phyloP scores from a whole-genome alignment of 176 grass and related monocot species.

The Zoysia pacifica region DNA sequence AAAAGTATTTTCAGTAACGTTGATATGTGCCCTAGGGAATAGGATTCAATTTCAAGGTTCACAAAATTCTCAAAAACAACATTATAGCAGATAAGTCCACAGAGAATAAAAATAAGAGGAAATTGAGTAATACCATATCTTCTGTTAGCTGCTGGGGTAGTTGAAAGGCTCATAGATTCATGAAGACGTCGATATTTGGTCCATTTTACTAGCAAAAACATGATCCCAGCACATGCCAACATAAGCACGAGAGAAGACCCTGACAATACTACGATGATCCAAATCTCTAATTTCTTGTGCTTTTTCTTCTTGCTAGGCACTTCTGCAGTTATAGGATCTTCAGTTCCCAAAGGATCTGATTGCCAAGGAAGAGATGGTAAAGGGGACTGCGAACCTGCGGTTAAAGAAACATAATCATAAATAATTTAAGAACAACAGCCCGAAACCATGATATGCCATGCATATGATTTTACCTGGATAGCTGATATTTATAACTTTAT shows the following conservation, averaged over 20 bases:
- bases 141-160: conserved; percentile 49
- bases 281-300: conserved; percentile 61
- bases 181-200: conserved; percentile 43
- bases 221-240: conserved; percentile 51
- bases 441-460: conserved; percentile 23
- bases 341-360: conserved; percentile 36
- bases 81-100: conserved; percentile 9
- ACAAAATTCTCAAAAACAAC: background rate
- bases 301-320: conserved; percentile 43
- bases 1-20: conserved; percentile 10
- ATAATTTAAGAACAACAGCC: background rate
- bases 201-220: conserved; percentile 64
- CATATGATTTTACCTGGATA: conserved; percentile 74
- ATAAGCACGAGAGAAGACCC: conserved; percentile 68
- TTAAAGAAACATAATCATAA: conserved; percentile 11
- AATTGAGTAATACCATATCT: conserved; percentile 57
- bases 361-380: conserved; percentile 55
- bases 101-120: background rate
- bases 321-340: conserved; percentile 67
- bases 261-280: conserved; percentile 66
- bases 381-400: conserved; percentile 63
- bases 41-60: background rate
- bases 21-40: conserved; percentile 2
- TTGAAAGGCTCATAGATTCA: conserved; percentile 52
- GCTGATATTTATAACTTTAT: conserved; percentile 69